Evolutionary conservation across 257 asterid genomes (phyloP).

Genomic region (Echites panduratus): DNA sequence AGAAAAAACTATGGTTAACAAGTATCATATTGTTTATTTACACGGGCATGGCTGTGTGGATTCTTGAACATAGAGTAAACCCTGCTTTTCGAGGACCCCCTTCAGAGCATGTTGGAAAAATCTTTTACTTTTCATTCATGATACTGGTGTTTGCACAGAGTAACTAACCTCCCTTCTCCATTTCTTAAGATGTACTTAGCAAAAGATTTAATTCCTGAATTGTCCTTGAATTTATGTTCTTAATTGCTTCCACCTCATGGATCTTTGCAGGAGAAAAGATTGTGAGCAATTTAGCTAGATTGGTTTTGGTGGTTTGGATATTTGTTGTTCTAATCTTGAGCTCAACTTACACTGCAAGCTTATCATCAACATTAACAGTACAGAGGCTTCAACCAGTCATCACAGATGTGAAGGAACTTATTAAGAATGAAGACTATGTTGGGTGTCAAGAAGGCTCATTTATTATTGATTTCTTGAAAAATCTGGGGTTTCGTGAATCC

Average conservation of each 20-base stretch:
- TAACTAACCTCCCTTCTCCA: not conserved
- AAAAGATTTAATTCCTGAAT: not conserved
- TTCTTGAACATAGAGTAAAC: conserved; percentile 22
- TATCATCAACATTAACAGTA: conserved; percentile 42
- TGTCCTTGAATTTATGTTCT: not conserved
- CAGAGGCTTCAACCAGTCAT: conserved; percentile 31
- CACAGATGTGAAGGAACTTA: conserved; percentile 31
- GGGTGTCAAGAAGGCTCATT: conserved; percentile 55
- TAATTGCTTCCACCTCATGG: not conserved
- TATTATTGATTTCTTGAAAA: conserved; percentile 23
- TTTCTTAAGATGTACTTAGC: not conserved
- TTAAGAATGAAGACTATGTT: conserved; percentile 25
- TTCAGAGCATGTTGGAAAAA: conserved; percentile 37
- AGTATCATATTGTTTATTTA: conserved; percentile 18
- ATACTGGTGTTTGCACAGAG: conserved; percentile 8
- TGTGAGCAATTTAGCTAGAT: conserved; percentile 28
- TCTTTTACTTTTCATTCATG: conserved; percentile 29
- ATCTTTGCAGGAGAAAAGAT: conserved; percentile 36
- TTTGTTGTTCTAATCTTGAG: conserved; percentile 39
- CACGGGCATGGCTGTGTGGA: conserved; percentile 25
- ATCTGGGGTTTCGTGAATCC: conserved; percentile 25
- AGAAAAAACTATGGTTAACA: conserved; percentile 30
- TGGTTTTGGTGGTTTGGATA: conserved; percentile 41
- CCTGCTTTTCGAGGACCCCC: conserved; percentile 13
- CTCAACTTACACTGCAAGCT: conserved; percentile 52